phyloP scores from a whole-genome alignment of 306 rosid species.

The Carpinus viminea region DNA sequence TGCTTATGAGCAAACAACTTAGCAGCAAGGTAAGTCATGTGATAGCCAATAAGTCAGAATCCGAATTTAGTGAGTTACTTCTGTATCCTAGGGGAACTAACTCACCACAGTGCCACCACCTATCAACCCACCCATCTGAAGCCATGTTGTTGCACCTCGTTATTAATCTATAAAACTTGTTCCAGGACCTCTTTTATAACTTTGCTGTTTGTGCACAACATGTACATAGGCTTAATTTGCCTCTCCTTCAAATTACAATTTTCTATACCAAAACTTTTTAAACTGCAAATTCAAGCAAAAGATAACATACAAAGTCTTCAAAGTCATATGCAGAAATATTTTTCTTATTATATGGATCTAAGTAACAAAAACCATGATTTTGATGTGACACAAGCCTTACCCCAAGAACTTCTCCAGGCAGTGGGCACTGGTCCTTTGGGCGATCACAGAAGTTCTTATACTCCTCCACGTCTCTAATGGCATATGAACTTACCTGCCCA shows the following conservation, averaged over 20 bases:
- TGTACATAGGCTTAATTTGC: neutral
- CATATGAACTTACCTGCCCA: constrained; percentile 78
- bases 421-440: constrained; percentile 58
- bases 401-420: too few relatives aligned
- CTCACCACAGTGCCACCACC: neutral
- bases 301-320: constrained; percentile 1
- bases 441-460: constrained; percentile 97
- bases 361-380: constrained; percentile 24
- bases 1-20: neutral
- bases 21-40: neutral
- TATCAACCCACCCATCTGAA: neutral
- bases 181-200: neutral
- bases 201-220: neutral
- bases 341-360: neutral
- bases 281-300: constrained; percentile 10
- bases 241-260: neutral
- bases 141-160: neutral
- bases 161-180: neutral
- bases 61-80: neutral
- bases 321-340: neutral
- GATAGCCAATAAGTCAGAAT: neutral
- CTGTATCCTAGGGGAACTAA: neutral
- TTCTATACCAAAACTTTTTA: neutral
- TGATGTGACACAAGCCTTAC: constrained; percentile 17
- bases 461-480: constrained; percentile 92